These are phyloP conservation scores for Ceratocystiopsis sp. DNA, from an alignment of 2,329 filamentous ascomycete species.

Conservation along the genomic window DNA sequence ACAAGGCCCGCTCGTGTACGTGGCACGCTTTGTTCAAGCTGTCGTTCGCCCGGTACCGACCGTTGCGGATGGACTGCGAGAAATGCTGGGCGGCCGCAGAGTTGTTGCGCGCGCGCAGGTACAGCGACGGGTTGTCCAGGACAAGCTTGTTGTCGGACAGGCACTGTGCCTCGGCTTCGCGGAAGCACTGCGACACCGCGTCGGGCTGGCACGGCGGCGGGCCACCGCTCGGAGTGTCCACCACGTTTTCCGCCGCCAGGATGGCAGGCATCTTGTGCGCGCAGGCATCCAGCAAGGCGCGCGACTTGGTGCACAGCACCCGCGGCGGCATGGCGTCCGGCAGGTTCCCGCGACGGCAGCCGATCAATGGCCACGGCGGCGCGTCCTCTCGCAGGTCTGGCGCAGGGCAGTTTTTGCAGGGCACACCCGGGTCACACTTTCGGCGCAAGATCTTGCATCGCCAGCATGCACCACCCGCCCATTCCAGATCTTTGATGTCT, in stretches of 20 bases:
- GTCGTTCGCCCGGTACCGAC: constrained; percentile 13
- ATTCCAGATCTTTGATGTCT: constrained; percentile 15
- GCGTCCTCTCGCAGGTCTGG: constrained; percentile 15
- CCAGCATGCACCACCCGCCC: constrained; percentile 16
- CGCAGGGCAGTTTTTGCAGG: constrained; percentile 15
- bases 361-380: constrained; percentile 16
- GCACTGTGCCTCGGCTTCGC: constrained; percentile 14
- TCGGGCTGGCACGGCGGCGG: constrained; percentile 6
- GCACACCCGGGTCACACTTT: constrained; percentile 14
- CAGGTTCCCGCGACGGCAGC: constrained; percentile 15
- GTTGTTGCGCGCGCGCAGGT: constrained; percentile 11
- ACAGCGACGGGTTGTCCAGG: constrained; percentile 11
- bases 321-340: constrained; percentile 13
- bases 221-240: constrained; percentile 1
- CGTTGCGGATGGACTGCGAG: constrained; percentile 12
- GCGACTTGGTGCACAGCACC: constrained; percentile 12
- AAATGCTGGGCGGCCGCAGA: constrained; percentile 9
- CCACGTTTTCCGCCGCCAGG: constrained; percentile 4
- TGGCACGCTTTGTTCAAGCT: constrained; percentile 10
- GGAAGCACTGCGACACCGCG: constrained; percentile 10
- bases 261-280: constrained; percentile 4
- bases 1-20: constrained; percentile 7
- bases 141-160: constrained; percentile 16
- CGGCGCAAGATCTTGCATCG: constrained; percentile 16
- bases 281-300: constrained; percentile 3